Evolutionary conservation across 495 filamentous ascomycete species (phyloP), one percentile per base, ranked within the genome.

Genomic region (Parachaetomium inaequale): DNA sequence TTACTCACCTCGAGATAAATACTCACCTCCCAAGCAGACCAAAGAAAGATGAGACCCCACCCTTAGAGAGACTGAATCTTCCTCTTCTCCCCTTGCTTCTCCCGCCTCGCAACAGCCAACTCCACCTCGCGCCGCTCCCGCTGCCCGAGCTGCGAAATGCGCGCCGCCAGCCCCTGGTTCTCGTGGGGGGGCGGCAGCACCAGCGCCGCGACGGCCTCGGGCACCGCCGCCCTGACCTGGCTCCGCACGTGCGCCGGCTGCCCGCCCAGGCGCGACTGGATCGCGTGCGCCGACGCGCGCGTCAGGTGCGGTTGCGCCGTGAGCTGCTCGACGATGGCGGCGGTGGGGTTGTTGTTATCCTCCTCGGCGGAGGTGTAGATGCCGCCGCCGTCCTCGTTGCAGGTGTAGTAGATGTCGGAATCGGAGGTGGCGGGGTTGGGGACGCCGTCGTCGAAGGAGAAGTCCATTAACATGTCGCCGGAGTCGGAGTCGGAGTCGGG

Each of bases 51-150:
- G 29, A 32, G 6, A 7, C 17, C 7, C 15, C 15, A n/a, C 26
- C 12, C 6, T 50, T 21, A 59, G 8, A 63, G 7, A 4, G 26
- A 38, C 19, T 34, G 28, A 14, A 19, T 4, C 55, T 31, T 55
- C 50, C 29, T 59, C 43, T 8, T 17, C 52, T 14, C 19, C 21
- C 8, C 36, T 29, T 15, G 46, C 26, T 29, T 42, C 59, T 62
- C 59, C 54, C n/a, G 7, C 59, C 21, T 38, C 59, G 7, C 42
- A 11, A 62, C 49, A 6, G 47, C 32, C 21, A 0, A 5, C 55
- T 66, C 63, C 26, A 66, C 54, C 17, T 50, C 59, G 34, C 36
- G 11, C 40, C 55, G 17, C 59, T 66, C 55, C 40, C 54, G 26
- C 32, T 23, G 17, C 1, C 7, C 23, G 40, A 66, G 21, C 55